These are phyloP conservation scores for Drechslerella coelobrocha DNA, from an alignment of 2,329 filamentous ascomycete species.

Conservation along the genomic window DNA sequence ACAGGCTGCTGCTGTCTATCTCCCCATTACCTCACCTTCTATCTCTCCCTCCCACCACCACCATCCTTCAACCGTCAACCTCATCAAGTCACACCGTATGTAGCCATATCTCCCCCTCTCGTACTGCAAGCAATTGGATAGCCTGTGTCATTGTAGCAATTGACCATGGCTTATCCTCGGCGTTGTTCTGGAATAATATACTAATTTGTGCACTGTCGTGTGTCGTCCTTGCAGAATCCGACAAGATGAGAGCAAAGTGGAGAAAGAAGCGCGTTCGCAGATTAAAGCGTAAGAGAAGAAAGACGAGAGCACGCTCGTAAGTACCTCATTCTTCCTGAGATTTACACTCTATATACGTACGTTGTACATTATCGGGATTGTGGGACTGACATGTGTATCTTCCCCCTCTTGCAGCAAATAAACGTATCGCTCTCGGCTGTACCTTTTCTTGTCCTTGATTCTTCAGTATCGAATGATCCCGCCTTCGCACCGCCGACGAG, in stretches of 20 bases:
- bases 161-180: background rate
- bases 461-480: conserved; percentile 34
- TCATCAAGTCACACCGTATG: conserved; percentile 50
- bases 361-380: too few species aligned
- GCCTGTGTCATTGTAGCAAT: background rate
- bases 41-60: conserved; percentile 22
- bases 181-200: background rate
- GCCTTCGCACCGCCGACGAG: background rate
- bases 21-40: conserved; percentile 33
- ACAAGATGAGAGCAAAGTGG: conserved; percentile 90
- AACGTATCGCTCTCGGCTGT: conserved; percentile 49
- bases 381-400: background rate
- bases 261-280: conserved; percentile 99
- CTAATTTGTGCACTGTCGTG: background rate
- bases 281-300: conserved; percentile 99
- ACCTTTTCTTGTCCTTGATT: conserved; percentile 32
- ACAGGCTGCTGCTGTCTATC: conserved; percentile 18
- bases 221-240: conserved; percentile 24
- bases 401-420: conserved; percentile 41
- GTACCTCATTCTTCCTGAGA: conserved; percentile 58
- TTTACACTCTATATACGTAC: background rate
- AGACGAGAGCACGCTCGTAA: conserved; percentile 97
- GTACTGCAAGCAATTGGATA: background rate
- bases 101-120: conserved; percentile 5
- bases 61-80: conserved; percentile 34